Percentiles rank a stretch among this genome's conserved stretches.
Conservation (phyloP, 192 early-diverging fungal species). For the Entophlyctis luteolus region DNA sequence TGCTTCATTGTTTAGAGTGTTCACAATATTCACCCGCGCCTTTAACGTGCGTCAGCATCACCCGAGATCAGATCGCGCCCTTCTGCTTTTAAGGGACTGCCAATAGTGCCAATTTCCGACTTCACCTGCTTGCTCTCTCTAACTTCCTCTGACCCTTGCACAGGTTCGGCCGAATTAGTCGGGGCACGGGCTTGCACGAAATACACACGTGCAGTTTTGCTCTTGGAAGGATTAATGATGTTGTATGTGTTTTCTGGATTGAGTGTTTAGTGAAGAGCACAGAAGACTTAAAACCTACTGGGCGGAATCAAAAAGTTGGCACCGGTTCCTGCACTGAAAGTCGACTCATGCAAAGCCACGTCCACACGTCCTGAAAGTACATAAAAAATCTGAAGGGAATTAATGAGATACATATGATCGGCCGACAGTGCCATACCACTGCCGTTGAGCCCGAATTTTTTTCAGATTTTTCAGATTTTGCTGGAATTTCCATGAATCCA, state of each 20-base stretch:
- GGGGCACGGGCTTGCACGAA: not conserved
- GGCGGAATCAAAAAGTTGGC: not conserved
- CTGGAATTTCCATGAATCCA: slow-evolving; percentile 8
- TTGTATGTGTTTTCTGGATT: no score
- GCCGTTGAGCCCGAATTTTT: not conserved
- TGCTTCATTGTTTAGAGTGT: no score
- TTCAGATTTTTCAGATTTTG: not conserved
- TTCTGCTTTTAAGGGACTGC: no score
- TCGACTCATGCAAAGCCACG: not conserved
- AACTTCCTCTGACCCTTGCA: not conserved
- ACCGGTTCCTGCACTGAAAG: not conserved
- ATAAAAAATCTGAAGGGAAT: not conserved
- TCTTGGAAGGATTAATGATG: no score
- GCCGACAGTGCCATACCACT: not conserved
- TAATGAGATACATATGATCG: not conserved
- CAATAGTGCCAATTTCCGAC: no score
- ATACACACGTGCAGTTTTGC: not conserved
- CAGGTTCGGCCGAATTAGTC: not conserved
- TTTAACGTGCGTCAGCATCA: no score
- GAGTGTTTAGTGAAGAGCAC: no score
- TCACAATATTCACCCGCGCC: no score
- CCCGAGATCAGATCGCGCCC: no score
- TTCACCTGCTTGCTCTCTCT: no score
- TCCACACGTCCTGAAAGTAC: not conserved
- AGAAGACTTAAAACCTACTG: not conserved